These are phyloP conservation scores for Boletus coccyginus DNA, from an alignment of 768 basidiomycete genomes.

Conservation along the genomic window DNA sequence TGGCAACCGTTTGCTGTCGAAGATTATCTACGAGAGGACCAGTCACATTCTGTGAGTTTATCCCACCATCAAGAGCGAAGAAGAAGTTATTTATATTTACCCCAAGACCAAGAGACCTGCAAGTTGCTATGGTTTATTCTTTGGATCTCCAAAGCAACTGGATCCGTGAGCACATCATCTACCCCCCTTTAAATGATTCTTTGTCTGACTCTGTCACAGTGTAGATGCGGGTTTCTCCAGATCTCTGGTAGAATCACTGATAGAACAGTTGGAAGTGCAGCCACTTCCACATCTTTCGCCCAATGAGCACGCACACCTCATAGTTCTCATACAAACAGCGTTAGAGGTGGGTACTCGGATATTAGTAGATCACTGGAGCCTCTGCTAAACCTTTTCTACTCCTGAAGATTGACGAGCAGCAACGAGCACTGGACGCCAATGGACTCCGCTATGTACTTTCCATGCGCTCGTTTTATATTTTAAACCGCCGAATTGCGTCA, in stretches of 20 bases:
- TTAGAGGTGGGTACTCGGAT: constrained; percentile 59
- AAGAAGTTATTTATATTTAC: background rate
- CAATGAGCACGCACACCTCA: constrained; percentile 80
- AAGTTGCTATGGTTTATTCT: constrained; percentile 53
- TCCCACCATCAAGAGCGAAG: background rate
- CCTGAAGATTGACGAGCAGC: constrained; percentile 80
- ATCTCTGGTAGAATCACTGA: constrained; percentile 53
- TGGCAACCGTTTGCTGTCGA: constrained; percentile 59
- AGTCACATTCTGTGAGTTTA: constrained; percentile 19
- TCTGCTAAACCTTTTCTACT: background rate
- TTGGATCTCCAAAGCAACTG: constrained; percentile 41
- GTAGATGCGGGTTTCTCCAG: constrained; percentile 58
- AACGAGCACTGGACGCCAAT: constrained; percentile 86
- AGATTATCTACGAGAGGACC: constrained; percentile 31
- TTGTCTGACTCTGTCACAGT: constrained; percentile 29
- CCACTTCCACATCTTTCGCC: constrained; percentile 70
- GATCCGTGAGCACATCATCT: constrained; percentile 42
- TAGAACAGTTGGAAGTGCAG: constrained; percentile 59
- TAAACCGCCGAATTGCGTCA: constrained; percentile 62
- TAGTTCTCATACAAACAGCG: constrained; percentile 83
- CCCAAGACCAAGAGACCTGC: constrained; percentile 14
- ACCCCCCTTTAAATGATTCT: background rate
- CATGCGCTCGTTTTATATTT: constrained; percentile 87
- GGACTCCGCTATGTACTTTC: constrained; percentile 92
- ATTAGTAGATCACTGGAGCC: background rate